Percentiles rank a stretch among this genome's conserved stretches.
phyloP scores from a whole-genome alignment of 148 eudicot genomes.

The Rhododendron ferrugineum region DNA sequence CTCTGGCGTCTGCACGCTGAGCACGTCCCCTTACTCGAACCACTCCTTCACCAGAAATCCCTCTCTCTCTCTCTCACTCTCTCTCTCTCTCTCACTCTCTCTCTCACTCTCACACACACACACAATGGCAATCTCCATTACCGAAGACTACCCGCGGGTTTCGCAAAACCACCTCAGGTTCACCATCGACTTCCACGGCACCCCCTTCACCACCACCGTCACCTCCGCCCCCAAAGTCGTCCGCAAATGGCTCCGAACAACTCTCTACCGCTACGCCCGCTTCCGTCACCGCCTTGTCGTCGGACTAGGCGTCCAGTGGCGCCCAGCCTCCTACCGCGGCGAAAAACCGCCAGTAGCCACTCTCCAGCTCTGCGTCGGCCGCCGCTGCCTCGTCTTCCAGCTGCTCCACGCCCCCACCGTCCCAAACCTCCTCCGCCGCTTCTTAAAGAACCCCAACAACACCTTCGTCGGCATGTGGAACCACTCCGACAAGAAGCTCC shows the following conservation, averaged over 20 bases:
- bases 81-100: background rate
- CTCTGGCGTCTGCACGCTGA: background rate
- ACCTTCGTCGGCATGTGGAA: background rate
- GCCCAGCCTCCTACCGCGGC: background rate
- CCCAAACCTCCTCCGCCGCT: slow-evolving; percentile 2
- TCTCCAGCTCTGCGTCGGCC: background rate
- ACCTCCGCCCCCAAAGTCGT: background rate
- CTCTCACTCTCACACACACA: background rate
- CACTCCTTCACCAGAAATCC: background rate
- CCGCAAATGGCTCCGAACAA: background rate
- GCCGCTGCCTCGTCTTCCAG: background rate
- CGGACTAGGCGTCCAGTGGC: background rate
- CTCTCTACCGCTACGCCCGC: background rate
- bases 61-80: background rate
- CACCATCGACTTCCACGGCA: background rate
- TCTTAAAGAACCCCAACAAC: background rate
- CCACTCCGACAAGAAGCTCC: background rate
- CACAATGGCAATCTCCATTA: background rate
- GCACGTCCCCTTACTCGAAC: background rate
- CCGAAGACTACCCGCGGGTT: background rate
- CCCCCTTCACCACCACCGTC: background rate
- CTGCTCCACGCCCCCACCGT: background rate
- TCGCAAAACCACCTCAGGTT: background rate
- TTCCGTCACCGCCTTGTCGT: background rate
- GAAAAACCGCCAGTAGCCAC: background rate